Percentiles rank a stretch among this genome's conserved stretches.
Evolutionary conservation across 495 filamentous ascomycete species (phyloP).

Genomic region (Aspergillus heteromorphus): DNA sequence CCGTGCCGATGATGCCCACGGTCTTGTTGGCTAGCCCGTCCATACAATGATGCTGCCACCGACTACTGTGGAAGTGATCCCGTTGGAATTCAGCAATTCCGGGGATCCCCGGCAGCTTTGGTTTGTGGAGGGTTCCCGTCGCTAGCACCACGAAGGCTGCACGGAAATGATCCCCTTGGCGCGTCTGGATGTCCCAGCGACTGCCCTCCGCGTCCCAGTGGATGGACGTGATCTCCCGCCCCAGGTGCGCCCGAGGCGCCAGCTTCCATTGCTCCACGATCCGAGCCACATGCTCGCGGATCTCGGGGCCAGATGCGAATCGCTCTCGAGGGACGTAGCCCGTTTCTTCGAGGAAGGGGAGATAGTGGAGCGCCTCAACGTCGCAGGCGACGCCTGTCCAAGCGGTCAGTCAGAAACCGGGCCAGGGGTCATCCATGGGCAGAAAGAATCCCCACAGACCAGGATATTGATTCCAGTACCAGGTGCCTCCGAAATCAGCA

Average conservation of each 20-base stretch:
- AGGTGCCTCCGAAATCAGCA: slow-evolving; percentile 47
- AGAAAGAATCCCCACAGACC: not conserved
- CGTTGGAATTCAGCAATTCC: slow-evolving; percentile 13
- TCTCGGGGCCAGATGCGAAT: slow-evolving; percentile 21
- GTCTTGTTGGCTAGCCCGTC: slow-evolving; percentile 44
- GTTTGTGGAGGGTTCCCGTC: slow-evolving; percentile 6
- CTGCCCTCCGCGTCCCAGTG: not conserved
- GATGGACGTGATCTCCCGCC: not conserved
- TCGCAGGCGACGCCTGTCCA: slow-evolving; percentile 22
- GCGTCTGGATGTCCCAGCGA: not conserved
- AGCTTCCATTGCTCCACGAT: slow-evolving; percentile 31
- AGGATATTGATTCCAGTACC: slow-evolving; percentile 43
- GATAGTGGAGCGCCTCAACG: slow-evolving; percentile 25
- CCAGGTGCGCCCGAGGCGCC: not conserved
- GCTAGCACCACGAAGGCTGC: slow-evolving; percentile 7
- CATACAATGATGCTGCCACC: slow-evolving; percentile 37
- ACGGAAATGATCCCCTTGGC: not conserved
- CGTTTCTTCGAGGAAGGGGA: slow-evolving; percentile 56
- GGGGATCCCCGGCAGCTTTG: slow-evolving; percentile 21
- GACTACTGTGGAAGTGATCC: slow-evolving; percentile 31
- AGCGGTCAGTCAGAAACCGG: no score
- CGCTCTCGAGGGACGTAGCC: slow-evolving; percentile 47
- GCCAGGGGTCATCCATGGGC: no score
- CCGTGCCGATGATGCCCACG: slow-evolving; percentile 44
- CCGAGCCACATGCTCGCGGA: slow-evolving; percentile 20